phyloP scores from a whole-genome alignment of 2,329 filamentous ascomycete genomes.

The Cadophora malorum region DNA sequence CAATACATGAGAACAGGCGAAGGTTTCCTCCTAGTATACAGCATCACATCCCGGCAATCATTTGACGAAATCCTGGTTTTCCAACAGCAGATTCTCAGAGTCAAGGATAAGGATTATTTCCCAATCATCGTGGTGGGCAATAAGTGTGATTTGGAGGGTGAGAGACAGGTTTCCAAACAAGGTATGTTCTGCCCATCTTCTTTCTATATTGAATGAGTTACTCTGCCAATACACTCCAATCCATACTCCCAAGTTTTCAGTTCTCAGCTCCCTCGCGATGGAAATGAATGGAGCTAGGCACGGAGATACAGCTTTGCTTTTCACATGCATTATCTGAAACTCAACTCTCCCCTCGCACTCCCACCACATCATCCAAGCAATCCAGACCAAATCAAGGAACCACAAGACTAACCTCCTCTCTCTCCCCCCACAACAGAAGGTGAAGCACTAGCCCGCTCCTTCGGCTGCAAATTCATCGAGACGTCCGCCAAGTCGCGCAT shows the following conservation, averaged over 20 bases:
- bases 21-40: conserved; percentile 93
- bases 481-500: conserved; percentile 97
- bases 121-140: conserved; percentile 99
- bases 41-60: conserved; percentile 95
- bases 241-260: not conserved
- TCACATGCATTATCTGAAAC: not conserved
- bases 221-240: not conserved
- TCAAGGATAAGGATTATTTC: conserved; percentile 99
- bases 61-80: conserved; percentile 99
- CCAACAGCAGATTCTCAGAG: conserved; percentile 96
- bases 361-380: no score
- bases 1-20: conserved; percentile 99
- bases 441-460: conserved; percentile 81
- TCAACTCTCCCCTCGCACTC: not conserved
- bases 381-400: not conserved
- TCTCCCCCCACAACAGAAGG: conserved; percentile 68
- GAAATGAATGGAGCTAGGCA: not conserved
- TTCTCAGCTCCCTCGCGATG: not conserved
- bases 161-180: conserved; percentile 90
- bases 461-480: conserved; percentile 98
- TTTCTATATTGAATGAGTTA: not conserved
- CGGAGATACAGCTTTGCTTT: not conserved
- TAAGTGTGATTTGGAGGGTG: conserved; percentile 96
- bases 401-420: conserved; percentile 4
- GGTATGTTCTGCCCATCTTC: conserved; percentile 62